phyloP scores from a whole-genome alignment of 192 early-diverging fungal species.

The Entomortierella beljakovae region DNA sequence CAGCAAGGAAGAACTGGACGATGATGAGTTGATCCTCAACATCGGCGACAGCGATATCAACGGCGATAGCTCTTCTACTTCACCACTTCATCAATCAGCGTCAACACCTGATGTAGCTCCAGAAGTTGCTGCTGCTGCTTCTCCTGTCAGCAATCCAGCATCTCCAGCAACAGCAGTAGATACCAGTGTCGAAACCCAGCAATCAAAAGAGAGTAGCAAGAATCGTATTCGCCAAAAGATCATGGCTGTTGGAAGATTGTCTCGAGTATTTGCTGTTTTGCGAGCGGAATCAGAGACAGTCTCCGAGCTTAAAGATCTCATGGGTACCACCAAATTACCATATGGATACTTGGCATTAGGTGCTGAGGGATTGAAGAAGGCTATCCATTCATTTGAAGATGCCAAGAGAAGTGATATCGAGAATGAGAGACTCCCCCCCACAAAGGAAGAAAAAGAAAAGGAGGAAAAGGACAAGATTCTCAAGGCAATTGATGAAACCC shows the following conservation, averaged over 20 bases:
- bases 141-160: background rate
- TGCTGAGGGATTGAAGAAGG: conserved; percentile 90
- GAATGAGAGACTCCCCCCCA: conserved; percentile 92
- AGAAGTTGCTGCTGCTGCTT: background rate
- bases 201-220: conserved; percentile 13
- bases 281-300: conserved; percentile 90
- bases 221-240: conserved; percentile 70
- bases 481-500: conserved; percentile 45
- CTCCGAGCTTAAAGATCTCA: conserved; percentile 90
- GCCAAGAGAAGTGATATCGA: conserved; percentile 89
- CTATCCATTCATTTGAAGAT: conserved; percentile 91
- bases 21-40: conserved; percentile 56
- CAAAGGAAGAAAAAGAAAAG: conserved; percentile 50
- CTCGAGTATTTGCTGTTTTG: conserved; percentile 87
- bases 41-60: background rate
- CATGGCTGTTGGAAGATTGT: conserved; percentile 90
- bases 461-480: conserved; percentile 34
- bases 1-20: conserved; percentile 90
- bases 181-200: background rate
- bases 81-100: background rate
- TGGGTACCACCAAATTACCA: conserved; percentile 86
- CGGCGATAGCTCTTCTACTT: background rate
- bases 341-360: conserved; percentile 90
- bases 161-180: background rate
- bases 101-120: background rate